Conservation (phyloP, 2,329 filamentous ascomycete genomes). For the Colletotrichum sojae region DNA sequence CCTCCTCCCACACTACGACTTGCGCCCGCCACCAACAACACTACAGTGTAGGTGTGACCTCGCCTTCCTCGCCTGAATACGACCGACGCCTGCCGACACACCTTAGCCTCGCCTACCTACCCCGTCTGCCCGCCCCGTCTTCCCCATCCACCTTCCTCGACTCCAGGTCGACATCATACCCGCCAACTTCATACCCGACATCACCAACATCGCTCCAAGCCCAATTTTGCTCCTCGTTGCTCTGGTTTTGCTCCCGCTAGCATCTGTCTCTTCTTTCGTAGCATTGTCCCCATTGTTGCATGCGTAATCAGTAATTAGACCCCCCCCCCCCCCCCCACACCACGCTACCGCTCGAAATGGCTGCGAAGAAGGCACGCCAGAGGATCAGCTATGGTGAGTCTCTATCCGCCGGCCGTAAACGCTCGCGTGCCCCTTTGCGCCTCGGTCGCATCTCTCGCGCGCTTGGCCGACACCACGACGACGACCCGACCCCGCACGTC, state of each 20-base stretch:
- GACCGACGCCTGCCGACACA: conserved; percentile 12
- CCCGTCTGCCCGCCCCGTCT: conserved; percentile 10
- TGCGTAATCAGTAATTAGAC: conserved; percentile 35
- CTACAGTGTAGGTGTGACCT: too few relatives aligned
- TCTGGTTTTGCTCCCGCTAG: background rate
- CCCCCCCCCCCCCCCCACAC: conserved; percentile 1
- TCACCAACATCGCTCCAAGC: conserved; percentile 18
- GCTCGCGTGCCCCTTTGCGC: conserved; percentile 19
- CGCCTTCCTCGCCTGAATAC: too few relatives aligned
- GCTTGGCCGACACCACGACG: conserved; percentile 9
- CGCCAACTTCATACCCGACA: conserved; percentile 22
- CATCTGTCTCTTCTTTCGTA: background rate
- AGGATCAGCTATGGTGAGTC: conserved; percentile 78
- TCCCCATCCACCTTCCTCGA: conserved; percentile 13
- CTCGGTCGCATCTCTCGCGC: conserved; percentile 14
- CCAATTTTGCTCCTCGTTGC: background rate
- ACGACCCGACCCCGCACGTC: conserved; percentile 30
- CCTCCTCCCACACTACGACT: conserved; percentile 24
- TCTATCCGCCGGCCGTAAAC: background rate
- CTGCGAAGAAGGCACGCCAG: conserved; percentile 78
- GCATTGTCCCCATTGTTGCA: conserved; percentile 14
- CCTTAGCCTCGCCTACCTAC: conserved; percentile 12
- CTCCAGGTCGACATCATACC: conserved; percentile 12
- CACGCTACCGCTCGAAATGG: conserved; percentile 60
- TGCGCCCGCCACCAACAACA: background rate